These are phyloP conservation scores for Fusarium pininemorale DNA, from an alignment of 2,329 filamentous ascomycete genomes.

Conservation along the genomic window DNA sequence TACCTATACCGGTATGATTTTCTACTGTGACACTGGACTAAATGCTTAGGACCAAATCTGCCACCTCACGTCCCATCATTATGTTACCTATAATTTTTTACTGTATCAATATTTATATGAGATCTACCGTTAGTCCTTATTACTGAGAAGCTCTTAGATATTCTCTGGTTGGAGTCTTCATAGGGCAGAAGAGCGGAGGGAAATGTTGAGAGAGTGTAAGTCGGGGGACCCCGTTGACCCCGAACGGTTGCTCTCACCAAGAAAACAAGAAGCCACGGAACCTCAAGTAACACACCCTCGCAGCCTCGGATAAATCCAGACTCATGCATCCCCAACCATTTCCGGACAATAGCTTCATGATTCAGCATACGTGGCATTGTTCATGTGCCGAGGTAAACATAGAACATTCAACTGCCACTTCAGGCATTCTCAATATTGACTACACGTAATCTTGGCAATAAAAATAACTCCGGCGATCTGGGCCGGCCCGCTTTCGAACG, in stretches of 20 bases:
- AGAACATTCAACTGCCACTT: too few relatives aligned
- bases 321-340: not conserved
- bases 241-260: fast-evolving
- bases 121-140: fast-evolving
- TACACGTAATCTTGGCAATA: not conserved
- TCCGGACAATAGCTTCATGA: fast-evolving
- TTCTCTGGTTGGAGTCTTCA: fast-evolving
- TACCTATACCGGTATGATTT: too few relatives aligned
- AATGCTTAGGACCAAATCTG: too few relatives aligned
- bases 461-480: not conserved
- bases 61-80: too few relatives aligned
- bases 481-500: fast-evolving
- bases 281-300: fast-evolving
- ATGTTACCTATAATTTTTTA: too few relatives aligned
- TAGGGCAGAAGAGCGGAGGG: fast-evolving
- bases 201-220: fast-evolving
- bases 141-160: fast-evolving
- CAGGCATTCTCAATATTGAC: not conserved
- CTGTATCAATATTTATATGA: fast-evolving
- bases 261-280: not conserved
- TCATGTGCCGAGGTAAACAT: not conserved
- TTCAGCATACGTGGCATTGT: not conserved
- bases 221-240: not conserved
- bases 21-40: too few relatives aligned
- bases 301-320: fast-evolving